Conservation (phyloP, 306 rosid genomes). For the Acacia confusa region DNA sequence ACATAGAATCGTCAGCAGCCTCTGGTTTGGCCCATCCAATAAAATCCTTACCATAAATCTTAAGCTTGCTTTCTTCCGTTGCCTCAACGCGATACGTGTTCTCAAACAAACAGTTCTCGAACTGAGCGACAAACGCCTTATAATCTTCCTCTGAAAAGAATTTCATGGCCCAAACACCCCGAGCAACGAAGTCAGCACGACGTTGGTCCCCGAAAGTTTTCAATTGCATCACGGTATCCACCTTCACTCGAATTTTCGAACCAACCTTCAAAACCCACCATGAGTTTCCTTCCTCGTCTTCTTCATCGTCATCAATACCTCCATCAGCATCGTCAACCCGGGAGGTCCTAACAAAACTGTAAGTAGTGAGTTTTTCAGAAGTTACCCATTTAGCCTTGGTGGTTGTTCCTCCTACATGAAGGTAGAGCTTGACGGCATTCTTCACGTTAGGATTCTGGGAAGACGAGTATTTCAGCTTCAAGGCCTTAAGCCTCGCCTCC, state of each 20-base stretch:
- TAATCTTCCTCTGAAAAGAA: constrained; percentile 64
- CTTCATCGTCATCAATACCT: constrained; percentile 44
- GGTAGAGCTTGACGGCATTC: constrained; percentile 82
- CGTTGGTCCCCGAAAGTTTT: constrained; percentile 65
- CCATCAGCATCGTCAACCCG: constrained; percentile 27
- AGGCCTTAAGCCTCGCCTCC: constrained; percentile 81
- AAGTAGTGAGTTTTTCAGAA: constrained; percentile 69
- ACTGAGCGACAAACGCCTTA: constrained; percentile 50
- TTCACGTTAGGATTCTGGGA: constrained; percentile 47
- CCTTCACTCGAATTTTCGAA: constrained; percentile 59
- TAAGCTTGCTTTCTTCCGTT: constrained; percentile 69
- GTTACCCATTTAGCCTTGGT: constrained; percentile 87
- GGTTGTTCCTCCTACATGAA: constrained; percentile 74
- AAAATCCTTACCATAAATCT: constrained; percentile 88
- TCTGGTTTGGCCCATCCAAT: constrained; percentile 91
- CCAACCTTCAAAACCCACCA: constrained; percentile 77
- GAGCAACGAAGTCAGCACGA: constrained; percentile 81
- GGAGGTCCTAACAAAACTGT: constrained; percentile 52
- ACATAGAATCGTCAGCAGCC: constrained; percentile 83
- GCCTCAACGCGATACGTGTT: constrained; percentile 70
- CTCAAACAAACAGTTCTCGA: constrained; percentile 73
- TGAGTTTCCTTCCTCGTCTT: constrained; percentile 42
- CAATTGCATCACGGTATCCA: constrained; percentile 61
- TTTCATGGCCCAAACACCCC: constrained; percentile 95
- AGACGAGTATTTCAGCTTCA: constrained; percentile 74